Evolutionary conservation across 139 green algal genomes (phyloP).

Genomic region (Chlamydomonas schloesseri): DNA sequence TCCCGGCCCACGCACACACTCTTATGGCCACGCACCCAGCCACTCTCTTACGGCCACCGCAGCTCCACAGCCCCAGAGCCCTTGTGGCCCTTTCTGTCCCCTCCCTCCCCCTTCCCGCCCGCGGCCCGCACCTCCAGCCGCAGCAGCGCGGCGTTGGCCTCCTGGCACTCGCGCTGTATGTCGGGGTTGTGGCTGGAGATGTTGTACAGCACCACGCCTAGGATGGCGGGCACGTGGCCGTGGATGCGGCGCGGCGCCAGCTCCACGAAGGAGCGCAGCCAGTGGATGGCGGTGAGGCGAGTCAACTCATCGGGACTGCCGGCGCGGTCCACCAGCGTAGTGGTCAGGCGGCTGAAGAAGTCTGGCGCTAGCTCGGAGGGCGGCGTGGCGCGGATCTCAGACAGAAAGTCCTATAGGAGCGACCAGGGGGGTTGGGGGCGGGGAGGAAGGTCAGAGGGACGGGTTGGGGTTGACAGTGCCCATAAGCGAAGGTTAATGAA

Average conservation of each 20-base stretch:
- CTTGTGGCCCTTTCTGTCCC: no score
- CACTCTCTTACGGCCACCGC: no score
- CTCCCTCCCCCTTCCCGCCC: no score
- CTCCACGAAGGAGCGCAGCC: slow-evolving; percentile 83
- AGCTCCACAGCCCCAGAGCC: no score
- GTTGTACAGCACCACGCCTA: slow-evolving; percentile 87
- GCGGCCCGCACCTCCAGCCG: slow-evolving; percentile 13
- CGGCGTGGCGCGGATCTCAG: slow-evolving; percentile 61
- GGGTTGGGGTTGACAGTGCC: no score
- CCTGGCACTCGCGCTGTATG: slow-evolving; percentile 54
- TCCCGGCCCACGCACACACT: no score
- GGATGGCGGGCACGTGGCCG: slow-evolving; percentile 78
- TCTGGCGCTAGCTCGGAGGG: neutral
- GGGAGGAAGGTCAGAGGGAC: neutral
- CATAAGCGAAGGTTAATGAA: no score
- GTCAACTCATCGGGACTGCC: slow-evolving; percentile 78
- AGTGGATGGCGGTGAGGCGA: slow-evolving; percentile 87
- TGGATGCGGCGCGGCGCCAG: slow-evolving; percentile 72
- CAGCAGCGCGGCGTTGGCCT: slow-evolving; percentile 61
- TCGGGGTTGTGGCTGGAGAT: slow-evolving; percentile 74
- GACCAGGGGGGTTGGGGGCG: neutral
- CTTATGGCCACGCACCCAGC: no score
- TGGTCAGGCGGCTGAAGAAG: slow-evolving; percentile 57
- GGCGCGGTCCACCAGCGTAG: slow-evolving; percentile 67
- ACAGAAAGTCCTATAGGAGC: slow-evolving; percentile 71